Percentiles rank a stretch among this genome's conserved stretches.
Conservation (phyloP, 495 filamentous ascomycete genomes). For the Letharia columbiana region DNA sequence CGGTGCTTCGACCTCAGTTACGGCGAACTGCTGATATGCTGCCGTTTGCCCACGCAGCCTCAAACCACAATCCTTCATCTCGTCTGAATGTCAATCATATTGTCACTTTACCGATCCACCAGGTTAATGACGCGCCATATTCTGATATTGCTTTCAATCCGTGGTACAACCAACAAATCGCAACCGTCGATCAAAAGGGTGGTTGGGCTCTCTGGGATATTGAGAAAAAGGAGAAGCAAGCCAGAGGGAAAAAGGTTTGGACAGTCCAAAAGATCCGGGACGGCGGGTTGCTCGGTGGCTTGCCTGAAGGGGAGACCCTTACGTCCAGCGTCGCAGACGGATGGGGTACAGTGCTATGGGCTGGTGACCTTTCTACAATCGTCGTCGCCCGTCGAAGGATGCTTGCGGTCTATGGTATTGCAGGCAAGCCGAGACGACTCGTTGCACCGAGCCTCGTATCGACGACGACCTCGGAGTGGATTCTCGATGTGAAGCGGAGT, state of each 20-base stretch:
- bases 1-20: slow-evolving; percentile 50
- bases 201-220: slow-evolving; percentile 74
- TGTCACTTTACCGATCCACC: slow-evolving; percentile 41
- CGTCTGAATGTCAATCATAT: slow-evolving; percentile 55
- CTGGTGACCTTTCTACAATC: slow-evolving; percentile 36
- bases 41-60: not conserved
- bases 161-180: slow-evolving; percentile 59
- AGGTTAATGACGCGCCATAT: slow-evolving; percentile 52
- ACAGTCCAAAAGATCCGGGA: slow-evolving; percentile 23
- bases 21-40: slow-evolving; percentile 4
- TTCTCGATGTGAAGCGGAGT: slow-evolving; percentile 46
- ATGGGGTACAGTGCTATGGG: slow-evolving; percentile 47
- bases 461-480: slow-evolving; percentile 38
- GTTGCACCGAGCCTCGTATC: slow-evolving; percentile 33
- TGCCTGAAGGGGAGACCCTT: not conserved
- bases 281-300: slow-evolving; percentile 5
- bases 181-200: slow-evolving; percentile 61
- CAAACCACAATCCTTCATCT: slow-evolving; percentile 31
- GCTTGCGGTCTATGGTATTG: slow-evolving; percentile 35
- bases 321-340: slow-evolving; percentile 32
- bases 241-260: slow-evolving; percentile 28
- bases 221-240: slow-evolving; percentile 32
- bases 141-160: slow-evolving; percentile 73
- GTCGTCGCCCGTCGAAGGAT: slow-evolving; percentile 39
- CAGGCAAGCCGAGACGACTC: slow-evolving; percentile 24